A percentile compares a stretch with the other conserved stretches of the same genome.
These are phyloP conservation scores for Citrus inodora DNA, from an alignment of 345 rosid species.

Conservation along the genomic window DNA sequence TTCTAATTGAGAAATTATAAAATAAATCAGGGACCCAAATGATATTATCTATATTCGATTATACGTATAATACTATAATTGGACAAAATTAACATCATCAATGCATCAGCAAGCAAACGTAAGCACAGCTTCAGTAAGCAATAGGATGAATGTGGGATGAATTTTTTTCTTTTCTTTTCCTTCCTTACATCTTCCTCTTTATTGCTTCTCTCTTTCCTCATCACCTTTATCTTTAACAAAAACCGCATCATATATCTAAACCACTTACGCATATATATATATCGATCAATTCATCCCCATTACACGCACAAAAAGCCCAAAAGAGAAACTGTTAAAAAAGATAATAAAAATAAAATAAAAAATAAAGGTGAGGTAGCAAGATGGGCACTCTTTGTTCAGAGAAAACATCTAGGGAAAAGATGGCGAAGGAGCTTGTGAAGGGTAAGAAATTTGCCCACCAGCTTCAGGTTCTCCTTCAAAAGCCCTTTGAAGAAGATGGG, in stretches of 20 bases:
- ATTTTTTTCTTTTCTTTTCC: background rate
- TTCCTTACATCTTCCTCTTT: constrained; percentile 39
- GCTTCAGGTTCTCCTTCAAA: constrained; percentile 41
- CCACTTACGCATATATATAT: constrained; percentile 15
- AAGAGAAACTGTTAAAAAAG: background rate
- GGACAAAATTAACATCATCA: background rate
- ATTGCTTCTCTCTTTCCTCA: constrained; percentile 35
- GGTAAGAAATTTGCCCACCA: constrained; percentile 41
- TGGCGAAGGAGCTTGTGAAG: constrained; percentile 35
- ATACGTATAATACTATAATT: no score
- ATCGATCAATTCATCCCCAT: background rate
- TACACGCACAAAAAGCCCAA: background rate
- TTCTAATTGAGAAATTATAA: background rate
- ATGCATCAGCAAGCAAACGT: constrained; percentile 13
- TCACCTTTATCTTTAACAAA: constrained; percentile 9
- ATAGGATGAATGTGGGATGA: no score
- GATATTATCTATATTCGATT: background rate
- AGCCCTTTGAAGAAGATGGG: constrained; percentile 16
- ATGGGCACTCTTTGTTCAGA: constrained; percentile 19
- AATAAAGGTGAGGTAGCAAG: background rate
- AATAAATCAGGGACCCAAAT: background rate
- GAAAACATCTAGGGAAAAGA: constrained; percentile 21
- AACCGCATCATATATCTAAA: background rate
- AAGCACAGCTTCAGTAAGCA: constrained; percentile 12
- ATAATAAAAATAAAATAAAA: no score